Evolutionary conservation across 129 eudicot genomes (phyloP).

Genomic region (Centrapalus pauciflorus): DNA sequence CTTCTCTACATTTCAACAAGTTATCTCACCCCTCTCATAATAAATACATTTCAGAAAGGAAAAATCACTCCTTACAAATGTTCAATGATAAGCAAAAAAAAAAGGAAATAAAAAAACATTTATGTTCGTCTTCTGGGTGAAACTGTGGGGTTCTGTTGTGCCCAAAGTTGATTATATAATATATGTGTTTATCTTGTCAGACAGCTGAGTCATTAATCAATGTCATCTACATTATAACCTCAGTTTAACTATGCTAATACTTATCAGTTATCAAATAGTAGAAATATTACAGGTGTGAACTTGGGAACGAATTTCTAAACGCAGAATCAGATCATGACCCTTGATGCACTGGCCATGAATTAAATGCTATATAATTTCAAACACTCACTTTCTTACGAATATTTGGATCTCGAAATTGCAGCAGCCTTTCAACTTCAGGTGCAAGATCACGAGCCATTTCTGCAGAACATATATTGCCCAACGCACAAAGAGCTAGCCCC

Average conservation of each 20-base stretch:
- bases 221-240: not conserved
- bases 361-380: not conserved
- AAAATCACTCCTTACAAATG: no score
- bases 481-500: constrained; percentile 97
- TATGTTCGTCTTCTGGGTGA: no score
- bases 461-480: constrained; percentile 95
- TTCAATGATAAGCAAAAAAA: no score
- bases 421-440: constrained; percentile 92
- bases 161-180: no score
- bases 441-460: constrained; percentile 99
- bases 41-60: no score
- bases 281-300: not conserved
- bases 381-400: constrained; percentile 88
- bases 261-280: not conserved
- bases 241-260: not conserved
- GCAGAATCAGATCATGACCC: not conserved
- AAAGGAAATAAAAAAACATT: no score
- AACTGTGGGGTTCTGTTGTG: no score
- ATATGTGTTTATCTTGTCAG: no score
- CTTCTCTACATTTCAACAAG: no score
- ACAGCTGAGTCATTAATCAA: no score
- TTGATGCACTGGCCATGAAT: not conserved
- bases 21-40: no score
- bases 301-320: not conserved
- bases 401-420: constrained; percentile 96